Base-by-base conservation (phyloP, 129 eudicot species). In the Glebionis coronaria region DNA sequence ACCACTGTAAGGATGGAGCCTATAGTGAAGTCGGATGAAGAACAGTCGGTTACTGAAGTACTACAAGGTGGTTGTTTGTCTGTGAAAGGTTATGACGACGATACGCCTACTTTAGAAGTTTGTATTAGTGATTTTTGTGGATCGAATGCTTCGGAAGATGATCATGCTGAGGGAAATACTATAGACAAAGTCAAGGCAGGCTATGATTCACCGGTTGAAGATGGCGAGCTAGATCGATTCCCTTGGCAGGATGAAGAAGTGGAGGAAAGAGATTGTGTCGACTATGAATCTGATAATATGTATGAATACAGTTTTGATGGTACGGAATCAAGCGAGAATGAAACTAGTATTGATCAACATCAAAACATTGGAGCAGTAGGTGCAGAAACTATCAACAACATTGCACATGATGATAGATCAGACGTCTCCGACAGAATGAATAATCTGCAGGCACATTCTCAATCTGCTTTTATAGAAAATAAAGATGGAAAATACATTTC, bases 271-370 rank as follows among this genome's bases (percentile, higher is more conserved):
- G 97, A 91, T 57, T 81, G 80, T 75, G 89, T 85, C 11, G 93
- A 85, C 73, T 91, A 85, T 75, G 97, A 83, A 49, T 82, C 90
- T 20, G 95, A 85, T 73, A 76, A 81, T 40, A 84, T 79, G 66
- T 82, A 82, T 9, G 82, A 81, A 66, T 84, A 78, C 69, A 83
- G 76, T 18, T 82, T 82, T 73, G 88, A 79, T 75, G 67, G 84
- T 67, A 78, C 62, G 57, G 90, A 85, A 59, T 75, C 79, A 25
- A 47, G n/a, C 16, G 62, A 44, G 51, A 68, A 27, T 10, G 63
- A 75, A 59, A 10, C 21, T 12, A 13, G 15, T 21, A 16, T 54
- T 63, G 65, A 63, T 23, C 64, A 54, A 54, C 63, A 57, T 13
- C 56, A n/a, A n/a, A n/a, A n/a, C n/a, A n/a, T n/a, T n/a, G n/a